Base-by-base conservation (phyloP, 148 eudicot species). In the Cornus controversa region DNA sequence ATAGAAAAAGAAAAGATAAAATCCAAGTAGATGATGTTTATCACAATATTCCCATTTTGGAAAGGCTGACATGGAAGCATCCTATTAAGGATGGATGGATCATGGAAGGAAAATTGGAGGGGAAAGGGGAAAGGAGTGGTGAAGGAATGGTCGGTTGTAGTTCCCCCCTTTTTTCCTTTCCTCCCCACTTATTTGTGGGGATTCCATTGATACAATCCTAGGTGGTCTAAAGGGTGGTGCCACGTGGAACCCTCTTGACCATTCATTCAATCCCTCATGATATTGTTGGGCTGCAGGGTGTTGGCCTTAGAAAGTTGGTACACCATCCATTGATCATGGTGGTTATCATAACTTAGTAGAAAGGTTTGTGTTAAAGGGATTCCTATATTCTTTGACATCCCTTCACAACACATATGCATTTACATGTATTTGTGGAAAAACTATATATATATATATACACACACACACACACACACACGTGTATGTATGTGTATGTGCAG, bases 61-160 rank as follows among this genome's bases (percentile, higher is more conserved):
- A 74, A 64, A 34, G 77, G 47, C 68, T 62, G 77, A 75, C 9
- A 75, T 23, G 62, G 70, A 72, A 54, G 63, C 75, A 53, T 50
- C 37, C 3, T 36, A 28, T 6, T 18, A 58, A 22, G 4, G 64
- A 50, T 47, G 57, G 7, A 50, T 13, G 18, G 16, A n/a, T 60
- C 24, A 18, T 54, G 60, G 22, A 54, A 54, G 60, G 22, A 54
- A 54, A 54, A 54, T 14, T 20, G 20, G 6, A 15, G 34, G 34
- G 34, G 34, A 31, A 31, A 31, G 10, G 23, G 75, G 25, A 27
- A 72, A 72, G 58, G 75, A 72, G 65, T 72, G 75, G 75, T 72
- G 75, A 25, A 24, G 27, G 50, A 47, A 37, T 34, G 26, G 22
- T 50, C 42, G 72, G 65, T 27, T 64, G 14, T 53, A 42, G 64